A percentile compares a stretch with the other conserved stretches of the same genome.
Conservation (phyloP, 352 stramenopile genomes). For the Saprolegnia diclina region DNA sequence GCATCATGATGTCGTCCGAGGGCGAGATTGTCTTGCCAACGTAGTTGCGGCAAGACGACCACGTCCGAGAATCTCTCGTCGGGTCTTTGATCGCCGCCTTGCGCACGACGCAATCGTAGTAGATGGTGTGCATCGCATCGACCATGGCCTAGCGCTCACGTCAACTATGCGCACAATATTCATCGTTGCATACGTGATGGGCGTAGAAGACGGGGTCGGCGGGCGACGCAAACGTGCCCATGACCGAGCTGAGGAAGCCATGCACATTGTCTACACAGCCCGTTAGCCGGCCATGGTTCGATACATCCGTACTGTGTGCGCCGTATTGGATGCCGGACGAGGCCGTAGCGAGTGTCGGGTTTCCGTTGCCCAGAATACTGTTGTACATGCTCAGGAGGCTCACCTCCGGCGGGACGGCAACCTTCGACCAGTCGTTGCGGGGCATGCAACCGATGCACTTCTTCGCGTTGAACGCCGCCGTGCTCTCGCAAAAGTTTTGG, state of each 20-base stretch:
- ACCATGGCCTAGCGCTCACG: constrained; percentile 2
- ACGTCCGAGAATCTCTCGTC: neutral
- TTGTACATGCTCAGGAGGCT: constrained; percentile 20
- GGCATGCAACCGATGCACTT: constrained; percentile 46
- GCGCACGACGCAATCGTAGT: constrained; percentile 22
- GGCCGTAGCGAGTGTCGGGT: constrained; percentile 44
- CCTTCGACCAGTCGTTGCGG: constrained; percentile 49
- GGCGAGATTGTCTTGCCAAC: constrained; percentile 1
- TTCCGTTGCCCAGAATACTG: constrained; percentile 1
- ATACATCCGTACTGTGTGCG: constrained; percentile 40
- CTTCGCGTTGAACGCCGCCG: neutral
- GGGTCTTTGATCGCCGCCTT: neutral
- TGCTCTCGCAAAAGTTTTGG: constrained; percentile 68
- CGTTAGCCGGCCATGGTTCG: neutral
- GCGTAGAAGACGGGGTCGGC: constrained; percentile 72
- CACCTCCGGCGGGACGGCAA: constrained; percentile 54
- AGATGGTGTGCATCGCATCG: constrained; percentile 21
- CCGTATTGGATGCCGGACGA: constrained; percentile 56
- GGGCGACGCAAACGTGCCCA: constrained; percentile 42
- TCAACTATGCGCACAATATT: no score
- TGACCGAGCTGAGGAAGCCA: constrained; percentile 41
- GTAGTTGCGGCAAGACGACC: constrained; percentile 6
- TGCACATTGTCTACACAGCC: constrained; percentile 50
- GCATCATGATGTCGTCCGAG: constrained; percentile 7
- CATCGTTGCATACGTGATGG: constrained; percentile 48